Percentiles rank a stretch among this genome's conserved stretches.
phyloP scores from a whole-genome alignment of 768 basidiomycete species.

The Calocybe gangraenosa region DNA sequence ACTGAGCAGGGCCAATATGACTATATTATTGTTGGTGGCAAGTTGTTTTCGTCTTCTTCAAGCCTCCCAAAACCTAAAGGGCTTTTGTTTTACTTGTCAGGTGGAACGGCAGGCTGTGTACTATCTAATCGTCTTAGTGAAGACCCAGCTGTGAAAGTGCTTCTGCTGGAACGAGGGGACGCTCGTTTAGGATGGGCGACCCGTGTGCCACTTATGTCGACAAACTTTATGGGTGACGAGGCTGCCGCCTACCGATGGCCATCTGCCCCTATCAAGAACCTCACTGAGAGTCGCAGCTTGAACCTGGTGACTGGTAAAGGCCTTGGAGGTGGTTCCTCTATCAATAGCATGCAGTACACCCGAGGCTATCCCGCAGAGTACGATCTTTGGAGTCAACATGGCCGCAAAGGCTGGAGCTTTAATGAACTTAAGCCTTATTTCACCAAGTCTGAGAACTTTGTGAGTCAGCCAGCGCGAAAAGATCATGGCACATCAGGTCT shows the following conservation, averaged over 20 bases:
- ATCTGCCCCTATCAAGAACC: constrained; percentile 4
- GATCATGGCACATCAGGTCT: constrained; percentile 4
- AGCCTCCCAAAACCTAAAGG: no score
- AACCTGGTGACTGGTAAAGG: constrained; percentile 19
- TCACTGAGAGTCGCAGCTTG: constrained; percentile 1
- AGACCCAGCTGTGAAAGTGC: constrained; percentile 6
- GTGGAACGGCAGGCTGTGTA: constrained; percentile 9
- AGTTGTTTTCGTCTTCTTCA: not conserved
- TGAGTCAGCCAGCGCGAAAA: not conserved
- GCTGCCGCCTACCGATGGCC: constrained; percentile 2
- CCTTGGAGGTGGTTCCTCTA: constrained; percentile 22
- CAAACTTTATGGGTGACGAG: constrained; percentile 8
- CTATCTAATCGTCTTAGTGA: constrained; percentile 9
- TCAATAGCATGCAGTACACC: constrained; percentile 25
- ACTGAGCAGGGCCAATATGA: constrained; percentile 1
- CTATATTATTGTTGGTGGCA: constrained; percentile 5
- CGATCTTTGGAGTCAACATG: constrained; percentile 19
- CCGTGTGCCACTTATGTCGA: constrained; percentile 6
- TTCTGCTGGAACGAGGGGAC: constrained; percentile 9
- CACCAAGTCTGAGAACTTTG: constrained; percentile 18
- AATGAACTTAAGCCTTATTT: constrained; percentile 21
- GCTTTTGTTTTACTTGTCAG: not conserved
- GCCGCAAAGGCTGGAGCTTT: constrained; percentile 21
- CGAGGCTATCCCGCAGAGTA: constrained; percentile 23
- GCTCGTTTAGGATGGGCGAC: constrained; percentile 4